Percentiles rank a stretch among this genome's conserved stretches.
Conservation (phyloP, 352 stramenopile genomes). For the Globisporangium parvum region DNA sequence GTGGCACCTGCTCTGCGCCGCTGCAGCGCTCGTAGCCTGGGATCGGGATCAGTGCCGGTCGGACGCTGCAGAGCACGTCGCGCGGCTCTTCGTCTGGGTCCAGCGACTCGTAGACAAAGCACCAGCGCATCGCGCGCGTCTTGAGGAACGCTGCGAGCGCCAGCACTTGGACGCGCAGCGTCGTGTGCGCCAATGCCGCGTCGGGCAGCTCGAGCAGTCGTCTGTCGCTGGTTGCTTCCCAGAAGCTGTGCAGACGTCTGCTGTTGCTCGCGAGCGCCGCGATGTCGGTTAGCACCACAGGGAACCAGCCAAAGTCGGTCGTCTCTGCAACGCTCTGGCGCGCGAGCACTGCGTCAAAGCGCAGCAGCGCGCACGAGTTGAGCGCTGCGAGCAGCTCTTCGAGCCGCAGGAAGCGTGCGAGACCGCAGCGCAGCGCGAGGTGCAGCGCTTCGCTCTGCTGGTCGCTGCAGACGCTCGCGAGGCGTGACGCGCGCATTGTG, state of each 20-base stretch:
- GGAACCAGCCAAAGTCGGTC: constrained; percentile 4
- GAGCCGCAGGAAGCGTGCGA: not conserved
- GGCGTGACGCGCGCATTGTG: not conserved
- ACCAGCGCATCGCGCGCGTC: constrained; percentile 16
- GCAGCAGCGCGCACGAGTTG: constrained; percentile 3
- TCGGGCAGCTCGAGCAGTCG: not conserved
- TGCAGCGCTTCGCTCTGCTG: not conserved
- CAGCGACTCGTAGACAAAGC: constrained; percentile 14
- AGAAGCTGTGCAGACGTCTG: constrained; percentile 4
- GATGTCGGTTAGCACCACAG: constrained; percentile 4
- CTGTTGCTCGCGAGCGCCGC: constrained; percentile 1
- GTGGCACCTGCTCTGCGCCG: not conserved
- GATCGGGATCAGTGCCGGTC: constrained; percentile 6
- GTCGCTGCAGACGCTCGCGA: not conserved
- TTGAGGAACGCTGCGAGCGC: constrained; percentile 16
- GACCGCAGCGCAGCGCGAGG: constrained; percentile 1
- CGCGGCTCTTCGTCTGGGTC: not conserved
- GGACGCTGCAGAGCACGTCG: constrained; percentile 4
- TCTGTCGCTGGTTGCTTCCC: not conserved
- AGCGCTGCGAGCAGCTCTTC: constrained; percentile 3
- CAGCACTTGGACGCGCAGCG: constrained; percentile 7
- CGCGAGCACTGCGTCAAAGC: not conserved
- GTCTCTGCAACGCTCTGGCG: not conserved
- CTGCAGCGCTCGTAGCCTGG: not conserved
- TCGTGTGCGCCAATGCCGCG: not conserved